Evolutionary conservation across 352 stramenopile species (phyloP).

Genomic region (Pythium angustatum): DNA sequence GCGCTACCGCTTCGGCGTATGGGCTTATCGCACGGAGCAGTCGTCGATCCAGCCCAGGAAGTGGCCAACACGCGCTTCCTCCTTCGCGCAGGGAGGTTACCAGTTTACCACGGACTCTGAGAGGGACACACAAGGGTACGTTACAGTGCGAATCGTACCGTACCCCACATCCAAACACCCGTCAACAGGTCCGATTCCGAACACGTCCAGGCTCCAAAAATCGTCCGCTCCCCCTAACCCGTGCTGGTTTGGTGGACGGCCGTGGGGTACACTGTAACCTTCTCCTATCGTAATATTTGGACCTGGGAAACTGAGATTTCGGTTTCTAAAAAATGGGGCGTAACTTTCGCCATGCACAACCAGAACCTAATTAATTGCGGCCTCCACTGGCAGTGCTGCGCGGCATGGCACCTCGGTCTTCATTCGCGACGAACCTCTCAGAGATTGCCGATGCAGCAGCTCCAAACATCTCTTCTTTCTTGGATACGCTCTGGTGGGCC

Average conservation of each 20-base stretch:
- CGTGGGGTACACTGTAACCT: not conserved
- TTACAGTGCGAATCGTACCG: not conserved
- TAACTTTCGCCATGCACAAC: no score
- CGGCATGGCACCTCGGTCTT: constrained; percentile 21
- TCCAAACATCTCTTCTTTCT: constrained; percentile 86
- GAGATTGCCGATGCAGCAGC: constrained; percentile 78
- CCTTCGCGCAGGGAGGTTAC: constrained; percentile 10
- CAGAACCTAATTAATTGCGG: constrained; percentile 5
- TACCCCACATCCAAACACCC: not conserved
- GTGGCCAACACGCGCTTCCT: constrained; percentile 6
- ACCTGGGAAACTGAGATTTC: no score
- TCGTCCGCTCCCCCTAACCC: not conserved
- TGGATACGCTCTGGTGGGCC: constrained; percentile 71
- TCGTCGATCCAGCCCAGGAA: not conserved
- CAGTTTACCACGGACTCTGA: not conserved
- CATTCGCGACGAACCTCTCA: constrained; percentile 66
- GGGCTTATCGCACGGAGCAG: not conserved
- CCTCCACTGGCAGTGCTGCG: not conserved
- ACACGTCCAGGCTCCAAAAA: not conserved
- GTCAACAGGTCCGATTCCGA: not conserved
- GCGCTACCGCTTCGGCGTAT: no score
- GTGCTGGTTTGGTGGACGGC: not conserved
- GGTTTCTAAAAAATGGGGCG: no score
- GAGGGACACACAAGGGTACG: constrained; percentile 6
- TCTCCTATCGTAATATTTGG: not conserved